phyloP scores from a whole-genome alignment of 225 moss, liverwort and hornwort genomes.

The Polytrichum commune region DNA sequence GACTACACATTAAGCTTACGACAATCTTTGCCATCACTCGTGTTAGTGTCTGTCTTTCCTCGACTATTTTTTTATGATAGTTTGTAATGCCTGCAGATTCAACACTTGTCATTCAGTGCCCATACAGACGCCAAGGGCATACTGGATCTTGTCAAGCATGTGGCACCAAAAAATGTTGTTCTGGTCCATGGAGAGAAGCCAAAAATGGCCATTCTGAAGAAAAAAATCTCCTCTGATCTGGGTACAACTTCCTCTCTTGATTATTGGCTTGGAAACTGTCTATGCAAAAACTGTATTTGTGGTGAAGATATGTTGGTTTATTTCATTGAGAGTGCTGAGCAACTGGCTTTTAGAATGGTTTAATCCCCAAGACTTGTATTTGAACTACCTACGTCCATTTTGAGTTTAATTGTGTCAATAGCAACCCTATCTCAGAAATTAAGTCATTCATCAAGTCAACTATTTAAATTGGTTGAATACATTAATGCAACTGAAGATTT shows the following conservation, averaged over 20 bases:
- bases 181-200: slow-evolving; percentile 97
- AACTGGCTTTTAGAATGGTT: background rate
- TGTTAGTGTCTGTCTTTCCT: background rate
- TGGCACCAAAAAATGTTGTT: slow-evolving; percentile 85
- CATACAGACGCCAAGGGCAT: slow-evolving; percentile 99
- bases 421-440: no score
- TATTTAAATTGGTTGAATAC: no score
- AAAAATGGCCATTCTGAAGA: slow-evolving; percentile 84
- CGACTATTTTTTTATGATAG: background rate
- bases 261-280: background rate
- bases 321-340: no score
- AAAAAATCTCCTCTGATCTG: slow-evolving; percentile 68
- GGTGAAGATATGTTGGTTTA: no score
- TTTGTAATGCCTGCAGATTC: slow-evolving; percentile 53
- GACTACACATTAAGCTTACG: no score
- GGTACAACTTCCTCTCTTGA: slow-evolving; percentile 19
- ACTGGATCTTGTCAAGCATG: slow-evolving; percentile 93
- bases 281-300: no score
- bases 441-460: no score
- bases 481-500: no score
- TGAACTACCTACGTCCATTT: no score
- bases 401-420: no score
- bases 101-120: slow-evolving; percentile 92
- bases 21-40: no score
- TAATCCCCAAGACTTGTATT: no score